Evolutionary conservation across 2,329 filamentous ascomycete genomes (phyloP), one percentile per base, ranked within the genome.

Genomic region (Pseudogymnoascus sp.): DNA sequence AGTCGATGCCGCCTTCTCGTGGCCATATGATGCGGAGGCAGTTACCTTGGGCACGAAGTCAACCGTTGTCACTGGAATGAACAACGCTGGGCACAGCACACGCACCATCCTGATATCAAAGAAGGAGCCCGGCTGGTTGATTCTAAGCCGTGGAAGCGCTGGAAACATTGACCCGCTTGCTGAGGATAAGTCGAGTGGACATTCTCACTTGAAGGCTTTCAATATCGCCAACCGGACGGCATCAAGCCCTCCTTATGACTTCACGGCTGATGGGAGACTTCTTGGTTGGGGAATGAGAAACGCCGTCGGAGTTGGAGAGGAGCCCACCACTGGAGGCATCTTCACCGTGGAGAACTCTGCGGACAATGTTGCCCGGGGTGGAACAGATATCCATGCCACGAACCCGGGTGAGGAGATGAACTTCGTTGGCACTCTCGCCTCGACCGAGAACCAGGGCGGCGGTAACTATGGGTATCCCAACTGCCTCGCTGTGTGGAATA

Each of bases 321-420:
- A 90, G 63, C 81, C 80, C 1, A 64, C 70, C 4, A 77, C 77
- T 0, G 83, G 82, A 19, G 80, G 78, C 16, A 78, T 85, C 65
- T 85, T 80, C 76, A 79, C 77, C 16, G 86, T 92, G 6, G 89
- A 92, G 74, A 92, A 92, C 74, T 87, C 84, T 1, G 85, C 85
- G 7, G 88, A 91, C 73, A 75, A 88, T 39, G 78, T 90, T 14
- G 75, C 75, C 13, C 80, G 88, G 34, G 75, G 80, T 60, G 83
- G 81, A 8, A 68, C 79, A n/a, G 85, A 89, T 66, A 81, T 90
- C 51, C 85, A 89, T 68, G 74, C 83, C 65, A 79, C 89, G 69
- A 92, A 92, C 70, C 89, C 89, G 0, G 89, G 81, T 14, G 89
- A 92, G 71, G 87, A 92, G 74, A 75, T 92, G 73, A 91, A 92